Conservation (phyloP, 441 rosid species). For the Mallotus repandus region DNA sequence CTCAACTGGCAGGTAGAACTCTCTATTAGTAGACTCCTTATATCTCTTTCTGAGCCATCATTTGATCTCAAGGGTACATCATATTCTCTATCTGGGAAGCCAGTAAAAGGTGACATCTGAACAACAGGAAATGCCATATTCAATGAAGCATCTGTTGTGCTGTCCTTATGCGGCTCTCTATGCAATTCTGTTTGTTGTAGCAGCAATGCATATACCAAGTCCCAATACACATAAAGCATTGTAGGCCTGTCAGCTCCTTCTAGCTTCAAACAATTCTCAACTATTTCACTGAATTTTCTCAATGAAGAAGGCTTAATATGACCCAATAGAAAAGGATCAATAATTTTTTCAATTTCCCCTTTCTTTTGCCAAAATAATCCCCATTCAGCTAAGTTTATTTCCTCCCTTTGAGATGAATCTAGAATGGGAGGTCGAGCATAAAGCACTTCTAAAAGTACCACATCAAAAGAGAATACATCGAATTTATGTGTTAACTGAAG, state of each 20-base stretch:
- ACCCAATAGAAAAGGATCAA: slow-evolving; percentile 35
- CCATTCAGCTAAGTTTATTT: slow-evolving; percentile 49
- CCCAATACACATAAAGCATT: slow-evolving; percentile 47
- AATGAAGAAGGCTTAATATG: slow-evolving; percentile 34
- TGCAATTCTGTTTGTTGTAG: slow-evolving; percentile 16
- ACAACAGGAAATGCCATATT: background rate
- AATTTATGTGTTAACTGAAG: too few relatives aligned
- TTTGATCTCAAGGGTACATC: too few relatives aligned
- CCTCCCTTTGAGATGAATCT: slow-evolving; percentile 17
- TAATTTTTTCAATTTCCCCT: slow-evolving; percentile 34
- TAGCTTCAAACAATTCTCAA: slow-evolving; percentile 42
- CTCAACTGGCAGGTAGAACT: too few relatives aligned
- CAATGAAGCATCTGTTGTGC: background rate
- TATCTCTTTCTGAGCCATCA: too few relatives aligned
- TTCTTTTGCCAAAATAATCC: slow-evolving; percentile 29
- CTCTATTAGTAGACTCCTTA: too few relatives aligned
- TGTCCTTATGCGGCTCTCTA: background rate
- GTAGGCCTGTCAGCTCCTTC: slow-evolving; percentile 38
- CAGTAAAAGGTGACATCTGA: too few relatives aligned
- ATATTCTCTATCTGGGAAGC: too few relatives aligned
- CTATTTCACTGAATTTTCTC: slow-evolving; percentile 41
- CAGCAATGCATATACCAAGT: slow-evolving; percentile 40
- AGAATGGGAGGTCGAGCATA: too few relatives aligned
- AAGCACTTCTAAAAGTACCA: too few relatives aligned
- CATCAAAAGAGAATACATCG: too few relatives aligned